Evolutionary conservation across 2,329 filamentous ascomycete genomes (phyloP).

Genomic region (Colletotrichum tropicicola): DNA sequence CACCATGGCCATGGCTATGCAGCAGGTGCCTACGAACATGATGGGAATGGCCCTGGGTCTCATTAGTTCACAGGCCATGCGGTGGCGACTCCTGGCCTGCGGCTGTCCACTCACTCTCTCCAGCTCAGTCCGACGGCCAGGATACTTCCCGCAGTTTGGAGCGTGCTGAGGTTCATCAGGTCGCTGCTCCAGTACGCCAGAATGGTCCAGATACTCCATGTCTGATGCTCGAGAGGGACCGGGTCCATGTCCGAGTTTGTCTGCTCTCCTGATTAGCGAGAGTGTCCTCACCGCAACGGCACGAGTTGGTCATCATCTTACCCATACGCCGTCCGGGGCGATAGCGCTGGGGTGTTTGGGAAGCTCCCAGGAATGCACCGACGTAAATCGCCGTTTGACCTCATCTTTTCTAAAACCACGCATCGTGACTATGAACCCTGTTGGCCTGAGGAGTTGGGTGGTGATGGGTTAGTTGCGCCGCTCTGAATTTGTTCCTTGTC

Average conservation of each 20-base stretch:
- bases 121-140: conserved; percentile 45
- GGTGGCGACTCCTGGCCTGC: not conserved
- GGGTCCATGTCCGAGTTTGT: conserved; percentile 29
- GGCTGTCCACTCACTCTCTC: conserved; percentile 26
- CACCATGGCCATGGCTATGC: conserved; percentile 59
- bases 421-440: too few species aligned
- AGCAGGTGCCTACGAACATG: conserved; percentile 36
- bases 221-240: conserved; percentile 32
- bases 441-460: too few species aligned
- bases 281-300: not conserved
- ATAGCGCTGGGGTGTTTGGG: conserved; percentile 57
- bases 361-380: conserved; percentile 53
- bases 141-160: conserved; percentile 45
- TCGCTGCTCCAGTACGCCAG: conserved; percentile 47
- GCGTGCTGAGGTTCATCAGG: conserved; percentile 43
- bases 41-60: conserved; percentile 35
- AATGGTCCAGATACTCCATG: conserved; percentile 46
- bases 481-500: not conserved
- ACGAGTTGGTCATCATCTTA: conserved; percentile 19
- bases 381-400: conserved; percentile 49
- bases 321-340: conserved; percentile 54
- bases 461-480: too few species aligned
- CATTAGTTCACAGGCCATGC: not conserved
- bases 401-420: conserved; percentile 32
- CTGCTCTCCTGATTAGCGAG: not conserved